Evolutionary conservation across 257 asterid genomes (phyloP).

Genomic region (Pogostemon cablin): DNA sequence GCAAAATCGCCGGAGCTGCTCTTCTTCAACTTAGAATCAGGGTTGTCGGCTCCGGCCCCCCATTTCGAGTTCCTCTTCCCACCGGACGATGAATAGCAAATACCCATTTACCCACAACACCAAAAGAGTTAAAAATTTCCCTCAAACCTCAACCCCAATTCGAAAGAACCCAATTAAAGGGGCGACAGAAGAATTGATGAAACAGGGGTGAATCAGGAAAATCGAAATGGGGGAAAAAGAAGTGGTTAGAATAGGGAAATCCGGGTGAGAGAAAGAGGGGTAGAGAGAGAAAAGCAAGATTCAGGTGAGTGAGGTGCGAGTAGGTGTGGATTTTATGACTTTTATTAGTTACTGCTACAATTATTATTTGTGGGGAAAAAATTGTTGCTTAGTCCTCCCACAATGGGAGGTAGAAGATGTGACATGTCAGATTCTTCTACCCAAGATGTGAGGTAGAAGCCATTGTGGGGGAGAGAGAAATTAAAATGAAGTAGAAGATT

Average conservation of each 20-base stretch:
- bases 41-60: conserved; percentile 41
- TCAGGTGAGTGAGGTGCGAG: conserved; percentile 57
- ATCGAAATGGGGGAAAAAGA: not conserved
- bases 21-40: conserved; percentile 59
- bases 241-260: conserved; percentile 24
- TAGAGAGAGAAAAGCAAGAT: conserved; percentile 42
- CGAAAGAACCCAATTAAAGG: not conserved
- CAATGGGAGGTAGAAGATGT: too few relatives aligned
- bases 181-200: conserved; percentile 24
- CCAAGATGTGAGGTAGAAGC: too few relatives aligned
- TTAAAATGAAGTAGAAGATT: too few relatives aligned
- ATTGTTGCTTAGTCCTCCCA: not conserved
- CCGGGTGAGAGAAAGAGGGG: conserved; percentile 27
- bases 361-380: not conserved
- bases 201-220: conserved; percentile 17
- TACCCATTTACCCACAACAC: conserved; percentile 63
- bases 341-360: conserved; percentile 29
- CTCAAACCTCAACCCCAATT: not conserved
- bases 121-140: not conserved
- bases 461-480: too few relatives aligned
- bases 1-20: conserved; percentile 65
- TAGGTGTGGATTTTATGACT: conserved; percentile 51
- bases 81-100: conserved; percentile 66
- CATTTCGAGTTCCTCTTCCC: conserved; percentile 50
- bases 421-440: too few relatives aligned